phyloP scores from a whole-genome alignment of 2,329 filamentous ascomycete genomes.

The Penicillium sumatraense region DNA sequence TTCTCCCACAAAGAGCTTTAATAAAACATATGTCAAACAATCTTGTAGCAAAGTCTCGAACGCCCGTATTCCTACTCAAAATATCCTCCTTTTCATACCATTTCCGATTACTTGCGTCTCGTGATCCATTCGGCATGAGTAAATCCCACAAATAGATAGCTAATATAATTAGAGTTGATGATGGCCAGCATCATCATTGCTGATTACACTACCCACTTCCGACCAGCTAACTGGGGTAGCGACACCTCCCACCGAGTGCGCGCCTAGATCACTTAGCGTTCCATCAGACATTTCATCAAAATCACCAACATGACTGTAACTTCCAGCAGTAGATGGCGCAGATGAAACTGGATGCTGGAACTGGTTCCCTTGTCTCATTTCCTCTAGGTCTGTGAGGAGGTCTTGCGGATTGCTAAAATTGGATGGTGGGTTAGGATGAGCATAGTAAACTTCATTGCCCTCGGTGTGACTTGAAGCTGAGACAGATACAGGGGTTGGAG shows the following conservation, averaged over 20 bases:
- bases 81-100: background rate
- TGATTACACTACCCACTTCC: slow-evolving; percentile 50
- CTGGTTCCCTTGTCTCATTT: slow-evolving; percentile 13
- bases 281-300: slow-evolving; percentile 43
- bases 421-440: slow-evolving; percentile 31
- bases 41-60: background rate
- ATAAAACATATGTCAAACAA: background rate
- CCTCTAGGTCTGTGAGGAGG: slow-evolving; percentile 17
- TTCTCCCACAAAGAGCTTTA: background rate
- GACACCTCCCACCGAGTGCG: slow-evolving; percentile 33
- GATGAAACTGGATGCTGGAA: slow-evolving; percentile 34
- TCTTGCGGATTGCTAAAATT: slow-evolving; percentile 25
- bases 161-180: slow-evolving; percentile 23
- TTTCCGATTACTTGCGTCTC: slow-evolving; percentile 3
- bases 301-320: slow-evolving; percentile 43
- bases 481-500: slow-evolving; percentile 21
- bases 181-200: slow-evolving; percentile 43
- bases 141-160: background rate
- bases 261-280: slow-evolving; percentile 44
- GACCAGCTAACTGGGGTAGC: slow-evolving; percentile 50
- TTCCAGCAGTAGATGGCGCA: slow-evolving; percentile 43
- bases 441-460: slow-evolving; percentile 38
- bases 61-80: background rate
- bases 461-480: slow-evolving; percentile 41
- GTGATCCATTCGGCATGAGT: background rate